Conservation (phyloP, 257 asterid species). For the Anisodus acutangulus region DNA sequence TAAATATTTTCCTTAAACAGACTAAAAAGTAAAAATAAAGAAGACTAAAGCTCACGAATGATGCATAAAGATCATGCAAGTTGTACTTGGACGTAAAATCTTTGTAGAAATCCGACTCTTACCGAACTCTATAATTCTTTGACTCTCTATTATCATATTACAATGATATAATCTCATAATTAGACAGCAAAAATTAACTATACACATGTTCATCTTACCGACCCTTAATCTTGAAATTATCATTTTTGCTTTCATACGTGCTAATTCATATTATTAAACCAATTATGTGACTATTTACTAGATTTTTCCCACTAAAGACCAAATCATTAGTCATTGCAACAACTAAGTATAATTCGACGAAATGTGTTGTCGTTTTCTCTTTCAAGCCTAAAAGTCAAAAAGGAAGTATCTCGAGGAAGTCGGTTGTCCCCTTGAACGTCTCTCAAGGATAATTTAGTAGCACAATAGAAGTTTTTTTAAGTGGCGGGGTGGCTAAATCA, state of each 20-base stretch:
- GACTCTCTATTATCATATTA: background rate
- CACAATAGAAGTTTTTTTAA: too few species aligned
- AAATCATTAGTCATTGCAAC: background rate
- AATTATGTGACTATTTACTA: background rate
- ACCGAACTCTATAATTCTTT: background rate
- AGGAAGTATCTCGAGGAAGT: background rate
- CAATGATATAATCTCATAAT: background rate
- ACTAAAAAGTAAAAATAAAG: too few species aligned
- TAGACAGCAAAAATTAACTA: background rate
- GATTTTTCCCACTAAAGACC: background rate
- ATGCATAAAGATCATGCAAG: background rate
- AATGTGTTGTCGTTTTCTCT: background rate
- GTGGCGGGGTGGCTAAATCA: too few species aligned
- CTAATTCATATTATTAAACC: background rate
- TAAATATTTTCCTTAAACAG: too few species aligned
- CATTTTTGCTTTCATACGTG: background rate
- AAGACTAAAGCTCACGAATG: background rate
- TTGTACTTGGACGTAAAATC: background rate
- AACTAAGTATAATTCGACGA: background rate
- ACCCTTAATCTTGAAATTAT: background rate
- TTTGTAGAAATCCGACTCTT: background rate
- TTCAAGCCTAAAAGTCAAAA: background rate
- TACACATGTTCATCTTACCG: background rate
- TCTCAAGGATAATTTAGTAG: too few species aligned
- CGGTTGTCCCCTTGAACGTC: background rate